Evolutionary conservation across 129 eudicot genomes (phyloP), one percentile per base, ranked within the genome.

Genomic region (Sambucus nigra): DNA sequence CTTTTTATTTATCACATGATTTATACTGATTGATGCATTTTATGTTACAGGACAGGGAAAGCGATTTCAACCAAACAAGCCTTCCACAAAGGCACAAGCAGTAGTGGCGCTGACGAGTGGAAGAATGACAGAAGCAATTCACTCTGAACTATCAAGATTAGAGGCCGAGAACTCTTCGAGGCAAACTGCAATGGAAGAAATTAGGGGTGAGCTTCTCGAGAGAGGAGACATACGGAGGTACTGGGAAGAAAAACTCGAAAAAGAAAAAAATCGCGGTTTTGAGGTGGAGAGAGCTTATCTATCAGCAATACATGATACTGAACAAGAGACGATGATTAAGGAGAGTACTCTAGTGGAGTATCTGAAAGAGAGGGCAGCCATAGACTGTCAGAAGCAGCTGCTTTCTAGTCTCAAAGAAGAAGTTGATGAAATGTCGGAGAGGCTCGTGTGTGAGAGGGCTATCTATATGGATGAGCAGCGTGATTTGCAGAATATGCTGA

Each of bases 41-140:
- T 31, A 26, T 46, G 35, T 56, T 62, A 33, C 76, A 91, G 99
- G 99, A 61, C 86, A 79, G 70, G 71, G 73, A 22, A 91, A 73
- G 66, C 83, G 99, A 55, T 73, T 86, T 59, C 95, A 86, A 72
- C 94, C 95, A 4, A 66, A 59, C 50, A 91, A 86, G 59, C 99
- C 99, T 12, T 81, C 82, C 80, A 91, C 94, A 51, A 80, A 74
- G 63, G 95, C 87, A 52, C 99, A 91, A 73, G 95, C 91, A 25
- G 95, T 94, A 31, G 99, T 91, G 32, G 87, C 99, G 60, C 78
- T 91, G 47, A 77, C 95, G 7, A 72, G 95, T 47, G 95, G 95
- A 60, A 78, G 89, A 73, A 67, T 75, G 65, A 56, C 62, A 4
- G 69, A 68, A 44, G 74, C 70, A 46, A 72, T 91, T 64, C 69